phyloP scores from a whole-genome alignment of 495 filamentous ascomycete species.

The Penicillium coffeae region DNA sequence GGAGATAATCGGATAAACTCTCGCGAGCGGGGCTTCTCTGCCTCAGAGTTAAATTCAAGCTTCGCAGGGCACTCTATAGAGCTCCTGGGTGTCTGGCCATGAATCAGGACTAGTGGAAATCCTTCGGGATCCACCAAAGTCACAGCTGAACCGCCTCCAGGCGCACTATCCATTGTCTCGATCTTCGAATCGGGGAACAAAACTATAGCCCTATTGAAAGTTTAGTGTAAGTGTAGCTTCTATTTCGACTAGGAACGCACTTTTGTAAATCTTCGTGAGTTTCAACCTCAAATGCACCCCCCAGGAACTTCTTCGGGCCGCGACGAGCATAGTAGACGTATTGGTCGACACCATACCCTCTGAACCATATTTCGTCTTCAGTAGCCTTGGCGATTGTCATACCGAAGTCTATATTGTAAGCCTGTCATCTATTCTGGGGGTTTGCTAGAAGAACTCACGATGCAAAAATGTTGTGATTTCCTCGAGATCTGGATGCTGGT shows the following conservation, averaged over 20 bases:
- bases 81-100: constrained; percentile 25
- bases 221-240: too few relatives aligned
- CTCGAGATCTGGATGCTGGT: constrained; percentile 45
- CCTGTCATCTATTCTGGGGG: neutral
- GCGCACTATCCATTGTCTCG: constrained; percentile 25
- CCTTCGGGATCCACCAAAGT: constrained; percentile 35
- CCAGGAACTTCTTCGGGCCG: constrained; percentile 50
- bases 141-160: constrained; percentile 31
- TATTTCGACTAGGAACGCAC: constrained; percentile 4
- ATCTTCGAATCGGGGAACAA: too few relatives aligned
- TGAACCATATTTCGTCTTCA: constrained; percentile 51
- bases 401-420: constrained; percentile 62
- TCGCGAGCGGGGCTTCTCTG: constrained; percentile 26
- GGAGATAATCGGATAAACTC: constrained; percentile 36
- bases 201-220: too few relatives aligned
- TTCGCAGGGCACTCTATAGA: constrained; percentile 10
- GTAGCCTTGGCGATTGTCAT: constrained; percentile 42
- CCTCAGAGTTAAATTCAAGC: constrained; percentile 25
- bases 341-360: constrained; percentile 60
- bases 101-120: constrained; percentile 30
- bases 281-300: constrained; percentile 52
- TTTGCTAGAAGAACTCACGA: neutral
- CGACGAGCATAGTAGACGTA: constrained; percentile 51
- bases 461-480: constrained; percentile 40
- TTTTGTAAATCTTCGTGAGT: constrained; percentile 52